These are phyloP conservation scores for Blumeriella jaapii DNA, from an alignment of 2,329 filamentous ascomycete genomes.

Conservation along the genomic window DNA sequence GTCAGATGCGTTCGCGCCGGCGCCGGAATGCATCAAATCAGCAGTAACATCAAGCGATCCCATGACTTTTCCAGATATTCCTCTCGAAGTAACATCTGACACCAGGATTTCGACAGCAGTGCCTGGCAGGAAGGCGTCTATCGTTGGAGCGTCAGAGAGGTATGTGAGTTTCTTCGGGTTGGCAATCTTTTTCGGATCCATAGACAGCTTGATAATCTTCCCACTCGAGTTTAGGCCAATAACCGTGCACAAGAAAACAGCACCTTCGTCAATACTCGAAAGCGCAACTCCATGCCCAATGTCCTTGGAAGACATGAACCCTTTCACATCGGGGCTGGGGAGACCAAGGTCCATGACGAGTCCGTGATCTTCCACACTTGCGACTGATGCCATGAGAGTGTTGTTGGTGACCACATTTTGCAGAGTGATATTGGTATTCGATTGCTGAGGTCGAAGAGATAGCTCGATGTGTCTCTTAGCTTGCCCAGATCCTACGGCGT, in stretches of 20 bases:
- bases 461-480: slow-evolving; percentile 76
- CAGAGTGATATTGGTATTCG: slow-evolving; percentile 64
- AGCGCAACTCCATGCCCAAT: slow-evolving; percentile 55
- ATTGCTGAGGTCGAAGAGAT: slow-evolving; percentile 65
- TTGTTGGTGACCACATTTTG: slow-evolving; percentile 64
- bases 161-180: slow-evolving; percentile 52
- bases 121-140: slow-evolving; percentile 84
- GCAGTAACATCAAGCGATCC: slow-evolving; percentile 85
- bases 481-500: slow-evolving; percentile 32
- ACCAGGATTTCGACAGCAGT: slow-evolving; percentile 80
- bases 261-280: slow-evolving; percentile 64
- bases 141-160: slow-evolving; percentile 67
- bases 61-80: slow-evolving; percentile 84
- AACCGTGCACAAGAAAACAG: slow-evolving; percentile 75
- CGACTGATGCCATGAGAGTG: slow-evolving; percentile 77
- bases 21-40: slow-evolving; percentile 80
- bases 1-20: slow-evolving; percentile 55
- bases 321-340: slow-evolving; percentile 53
- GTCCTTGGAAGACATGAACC: slow-evolving; percentile 79
- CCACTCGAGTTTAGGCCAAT: slow-evolving; percentile 63
- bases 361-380: slow-evolving; percentile 92
- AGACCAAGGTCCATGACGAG: slow-evolving; percentile 87
- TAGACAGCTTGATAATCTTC: slow-evolving; percentile 78
- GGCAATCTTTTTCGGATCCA: slow-evolving; percentile 57
- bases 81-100: slow-evolving; percentile 59